Evolutionary conservation across 192 early-diverging fungal species (phyloP).

Genomic region (Coemansia sp.): DNA sequence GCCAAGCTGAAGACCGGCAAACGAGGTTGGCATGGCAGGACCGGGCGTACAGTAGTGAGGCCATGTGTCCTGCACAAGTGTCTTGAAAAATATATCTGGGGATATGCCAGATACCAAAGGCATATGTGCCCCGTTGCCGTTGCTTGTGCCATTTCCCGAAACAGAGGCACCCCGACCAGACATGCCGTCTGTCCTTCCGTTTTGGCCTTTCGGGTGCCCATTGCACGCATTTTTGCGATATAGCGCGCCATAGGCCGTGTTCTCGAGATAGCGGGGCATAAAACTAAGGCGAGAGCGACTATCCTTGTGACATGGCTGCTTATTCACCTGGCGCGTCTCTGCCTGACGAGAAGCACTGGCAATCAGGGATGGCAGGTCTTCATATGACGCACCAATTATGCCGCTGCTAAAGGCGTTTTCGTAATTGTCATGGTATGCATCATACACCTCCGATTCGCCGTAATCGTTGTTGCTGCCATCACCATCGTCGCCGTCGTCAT

Average conservation of each 20-base stretch:
- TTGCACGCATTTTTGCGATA: slow-evolving; percentile 9
- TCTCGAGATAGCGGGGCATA: slow-evolving; percentile 44
- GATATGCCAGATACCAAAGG: slow-evolving; percentile 13
- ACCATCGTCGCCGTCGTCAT: slow-evolving; percentile 11
- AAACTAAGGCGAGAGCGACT: slow-evolving; percentile 10
- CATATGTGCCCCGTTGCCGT: not conserved
- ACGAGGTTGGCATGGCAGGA: slow-evolving; percentile 26
- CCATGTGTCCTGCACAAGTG: slow-evolving; percentile 51
- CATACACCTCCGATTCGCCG: slow-evolving; percentile 13
- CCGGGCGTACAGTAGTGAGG: slow-evolving; percentile 52
- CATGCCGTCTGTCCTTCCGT: not conserved
- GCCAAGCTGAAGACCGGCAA: slow-evolving; percentile 26
- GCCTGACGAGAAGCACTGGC: not conserved
- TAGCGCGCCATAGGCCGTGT: slow-evolving; percentile 38
- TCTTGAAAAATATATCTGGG: slow-evolving; percentile 47
- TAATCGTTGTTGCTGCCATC: slow-evolving; percentile 7
- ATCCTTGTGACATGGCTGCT: slow-evolving; percentile 11
- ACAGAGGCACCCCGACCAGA: not conserved
- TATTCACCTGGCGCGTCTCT: not conserved
- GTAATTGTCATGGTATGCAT: slow-evolving; percentile 8
- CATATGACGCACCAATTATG: slow-evolving; percentile 10
- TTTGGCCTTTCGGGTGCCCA: not conserved
- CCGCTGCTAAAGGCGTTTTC: not conserved
- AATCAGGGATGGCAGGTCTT: slow-evolving; percentile 28
- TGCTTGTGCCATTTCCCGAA: not conserved